A percentile compares a stretch with the other conserved stretches of the same genome.
These are phyloP conservation scores for bread wheat (Triticum aestivum) DNA, from an alignment of 176 grass and related monocot species.

Conservation along the genomic window DNA sequence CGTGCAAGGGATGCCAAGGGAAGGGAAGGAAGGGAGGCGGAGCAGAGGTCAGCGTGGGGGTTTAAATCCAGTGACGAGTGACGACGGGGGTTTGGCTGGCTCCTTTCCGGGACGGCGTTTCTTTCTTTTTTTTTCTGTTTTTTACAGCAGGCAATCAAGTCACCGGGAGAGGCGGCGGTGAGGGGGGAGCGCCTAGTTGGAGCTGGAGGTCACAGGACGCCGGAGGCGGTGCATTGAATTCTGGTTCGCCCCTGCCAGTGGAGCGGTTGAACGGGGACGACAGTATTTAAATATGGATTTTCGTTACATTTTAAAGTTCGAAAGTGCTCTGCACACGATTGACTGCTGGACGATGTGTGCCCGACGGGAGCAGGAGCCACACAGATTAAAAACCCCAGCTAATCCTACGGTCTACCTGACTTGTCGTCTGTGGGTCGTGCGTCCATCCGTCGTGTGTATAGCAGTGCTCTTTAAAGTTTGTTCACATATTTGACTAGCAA, in stretches of 20 bases:
- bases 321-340: too few species aligned
- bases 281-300: too few species aligned
- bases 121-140: not conserved
- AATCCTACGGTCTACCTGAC: too few species aligned
- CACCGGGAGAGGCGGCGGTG: not conserved
- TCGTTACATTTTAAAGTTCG: too few species aligned
- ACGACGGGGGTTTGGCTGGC: not conserved
- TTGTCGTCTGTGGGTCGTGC: too few species aligned
- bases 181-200: not conserved
- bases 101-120: too few species aligned
- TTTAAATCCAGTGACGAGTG: slow-evolving; percentile 17
- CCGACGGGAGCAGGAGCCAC: too few species aligned
- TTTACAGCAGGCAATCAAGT: not conserved
- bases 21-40: not conserved
- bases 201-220: not conserved
- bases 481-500: too few species aligned
- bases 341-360: too few species aligned
- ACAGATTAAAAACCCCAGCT: too few species aligned
- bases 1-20: not conserved
- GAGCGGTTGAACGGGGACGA: not conserved
- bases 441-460: too few species aligned
- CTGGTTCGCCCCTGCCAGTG: not conserved
- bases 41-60: slow-evolving; percentile 4
- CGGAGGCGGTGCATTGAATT: not conserved
- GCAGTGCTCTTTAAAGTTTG: too few species aligned